Evolutionary conservation across 1,284 basidiomycete genomes (phyloP).

Genomic region (Malassezia japonica): DNA sequence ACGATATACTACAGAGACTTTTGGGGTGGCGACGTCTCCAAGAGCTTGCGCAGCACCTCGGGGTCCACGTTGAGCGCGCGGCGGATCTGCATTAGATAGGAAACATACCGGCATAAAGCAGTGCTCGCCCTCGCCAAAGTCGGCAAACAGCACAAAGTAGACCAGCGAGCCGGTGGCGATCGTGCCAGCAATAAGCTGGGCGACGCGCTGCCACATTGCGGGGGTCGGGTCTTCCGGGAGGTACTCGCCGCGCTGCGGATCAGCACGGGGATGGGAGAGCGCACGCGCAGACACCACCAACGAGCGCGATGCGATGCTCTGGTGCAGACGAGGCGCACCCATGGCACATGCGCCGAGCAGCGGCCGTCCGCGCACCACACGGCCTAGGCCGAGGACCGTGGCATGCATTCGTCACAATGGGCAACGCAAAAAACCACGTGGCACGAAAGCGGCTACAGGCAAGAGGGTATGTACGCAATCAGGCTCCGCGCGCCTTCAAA

Average conservation of each 20-base stretch:
- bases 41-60: too few species aligned
- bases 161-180: conserved; percentile 1
- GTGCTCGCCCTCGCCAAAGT: conserved; percentile 17
- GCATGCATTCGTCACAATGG: too few species aligned
- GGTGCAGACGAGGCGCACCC: too few species aligned
- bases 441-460: too few species aligned
- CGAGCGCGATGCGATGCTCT: too few species aligned
- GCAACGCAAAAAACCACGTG: not conserved
- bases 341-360: too few species aligned
- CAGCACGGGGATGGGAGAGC: too few species aligned
- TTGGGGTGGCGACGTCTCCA: too few species aligned
- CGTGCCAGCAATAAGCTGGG: conserved; percentile 13
- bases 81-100: conserved; percentile 1
- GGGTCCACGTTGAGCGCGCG: not conserved
- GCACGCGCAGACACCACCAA: too few species aligned
- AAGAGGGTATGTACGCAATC: not conserved
- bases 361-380: too few species aligned
- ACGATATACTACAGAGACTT: too few species aligned
- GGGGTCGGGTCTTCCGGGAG: conserved; percentile 10
- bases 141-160: conserved; percentile 15
- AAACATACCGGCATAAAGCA: conserved; percentile 16
- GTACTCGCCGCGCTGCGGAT: not conserved
- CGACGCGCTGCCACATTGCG: conserved; percentile 16
- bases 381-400: too few species aligned
- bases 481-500: conserved; percentile 41